Base-by-base conservation (phyloP, 345 rosid genomes). In the Euphorbia lathyris region DNA sequence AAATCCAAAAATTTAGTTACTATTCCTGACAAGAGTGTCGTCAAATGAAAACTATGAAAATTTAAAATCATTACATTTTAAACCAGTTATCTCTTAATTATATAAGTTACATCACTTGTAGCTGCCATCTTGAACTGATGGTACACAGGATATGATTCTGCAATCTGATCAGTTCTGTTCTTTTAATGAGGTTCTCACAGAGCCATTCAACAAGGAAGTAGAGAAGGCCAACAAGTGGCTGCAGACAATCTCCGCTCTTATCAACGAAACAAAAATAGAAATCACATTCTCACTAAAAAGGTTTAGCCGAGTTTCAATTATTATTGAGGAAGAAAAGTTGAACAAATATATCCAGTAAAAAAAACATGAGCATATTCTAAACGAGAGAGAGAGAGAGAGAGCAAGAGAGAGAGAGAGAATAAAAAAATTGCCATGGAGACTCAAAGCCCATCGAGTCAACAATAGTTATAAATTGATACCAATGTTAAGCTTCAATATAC, bases 281-380 rank as follows among this genome's bases (percentile, higher is more conserved):
- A 38, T 4, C 34, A 43, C 48, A 13, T 43, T 11, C 48, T 43
- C 13, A 13, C 48, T 8, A 5, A 13, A 43, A 43, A 43, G 7
- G 48, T 34, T 34, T 2, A 34, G 38, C 38, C 3, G 32, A 57
- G 60, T 10, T 29, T 22, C 22, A 67, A n/a, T 67, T 20, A 20
- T 4, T n/a, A 14, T 7, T 6, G 40, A 7, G 14, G 38, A 55
- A n/a, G 27, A 57, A 69, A 16, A 58, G 38, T 26, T 51, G 30
- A 65, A 66, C 62, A 70, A 17, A 45, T 58, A 27, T 26, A 12
- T 19, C 20, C 48, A 67, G 72, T 14, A 68, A 64, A 56, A 26
- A 55, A 55, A 55, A 9, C 27, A 55, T 9, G 58, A 3, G 2
- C 14, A 5, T 7, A n/a, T 11, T 22, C 25, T 1, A 23, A 55